Evolutionary conservation across 2,329 filamentous ascomycete species (phyloP), one percentile per base, ranked within the genome.

Genomic region (Helicocarpus griseus): DNA sequence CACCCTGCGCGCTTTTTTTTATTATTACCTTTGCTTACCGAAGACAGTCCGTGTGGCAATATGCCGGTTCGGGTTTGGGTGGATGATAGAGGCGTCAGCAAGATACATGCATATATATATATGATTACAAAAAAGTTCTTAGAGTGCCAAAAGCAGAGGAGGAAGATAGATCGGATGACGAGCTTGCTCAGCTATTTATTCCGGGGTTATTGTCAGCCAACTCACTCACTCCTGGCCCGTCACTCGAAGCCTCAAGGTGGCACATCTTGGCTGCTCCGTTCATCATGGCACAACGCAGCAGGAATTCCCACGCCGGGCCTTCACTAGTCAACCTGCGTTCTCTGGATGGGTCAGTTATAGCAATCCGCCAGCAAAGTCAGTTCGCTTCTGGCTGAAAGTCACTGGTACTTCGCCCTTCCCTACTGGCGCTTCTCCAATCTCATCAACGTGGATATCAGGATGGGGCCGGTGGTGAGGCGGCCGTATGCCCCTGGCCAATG

Each of bases 101-200:
- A 4, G 40, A n/a, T n/a, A 24, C 13, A 31, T 31, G 29, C 13
- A 31, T 31, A 31, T 2, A 6, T 6, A 43, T 14, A n/a, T n/a
- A 28, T 2, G 40, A 14, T 5, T 4, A 1, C n/a, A n/a, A 17
- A 17, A 5, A 17, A 41, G 19, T n/a, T n/a, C n/a, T n/a, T n/a
- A n/a, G n/a, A n/a, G n/a, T n/a, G n/a, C n/a, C n/a, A n/a, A 26
- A 24, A n/a, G 2, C 24, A 31, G 11, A 22, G 21, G 17, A 22
- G 29, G 19, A n/a, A 35, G 17, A 17, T n/a, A n/a, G 28, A 17
- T 11, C 28, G 24, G 19, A 35, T 29, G n/a, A 21, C 28, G 17
- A 47, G 28, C 5, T 36, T 31, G 6, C 11, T 35, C 44, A 35
- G 44, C 44, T 46, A 46, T 46, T 46, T 46, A 35, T 46, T 21